A percentile compares a stretch with the other conserved stretches of the same genome.
These are phyloP conservation scores for Blastocystis sp. DNA, from an alignment of 352 stramenopile species.

Conservation along the genomic window DNA sequence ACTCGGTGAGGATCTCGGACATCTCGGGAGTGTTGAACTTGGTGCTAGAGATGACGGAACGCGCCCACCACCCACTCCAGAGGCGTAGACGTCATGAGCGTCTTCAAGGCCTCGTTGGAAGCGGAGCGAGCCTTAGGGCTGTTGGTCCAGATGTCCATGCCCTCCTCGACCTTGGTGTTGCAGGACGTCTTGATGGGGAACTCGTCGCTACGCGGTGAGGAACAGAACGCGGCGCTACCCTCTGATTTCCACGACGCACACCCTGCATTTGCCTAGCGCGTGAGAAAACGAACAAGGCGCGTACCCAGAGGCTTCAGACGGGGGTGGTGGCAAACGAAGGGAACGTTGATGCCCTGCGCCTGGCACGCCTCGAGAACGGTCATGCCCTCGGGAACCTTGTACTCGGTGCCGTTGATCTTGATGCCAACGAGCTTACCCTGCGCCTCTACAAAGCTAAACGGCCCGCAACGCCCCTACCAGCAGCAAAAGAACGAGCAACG, in stretches of 20 bases:
- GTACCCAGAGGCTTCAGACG: conserved; percentile 70
- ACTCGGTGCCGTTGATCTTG: conserved; percentile 74
- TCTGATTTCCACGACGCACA: conserved; percentile 72
- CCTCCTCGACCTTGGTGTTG: conserved; percentile 58
- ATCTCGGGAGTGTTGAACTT: conserved; percentile 70
- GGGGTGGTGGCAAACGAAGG: conserved; percentile 72
- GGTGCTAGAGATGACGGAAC: neutral
- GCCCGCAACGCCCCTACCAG: neutral
- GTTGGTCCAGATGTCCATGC: conserved; percentile 74
- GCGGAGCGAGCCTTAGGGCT: conserved; percentile 68
- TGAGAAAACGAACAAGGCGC: neutral
- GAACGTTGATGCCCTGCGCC: conserved; percentile 66
- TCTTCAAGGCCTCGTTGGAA: conserved; percentile 70
- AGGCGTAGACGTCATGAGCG: conserved; percentile 32
- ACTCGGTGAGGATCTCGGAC: conserved; percentile 61
- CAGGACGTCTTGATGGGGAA: conserved; percentile 72
- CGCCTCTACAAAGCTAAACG: neutral
- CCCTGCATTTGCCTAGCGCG: conserved; percentile 65
- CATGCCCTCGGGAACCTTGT: conserved; percentile 72
- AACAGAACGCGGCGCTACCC: neutral
- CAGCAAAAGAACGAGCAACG: conserved; percentile 43
- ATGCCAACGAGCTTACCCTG: conserved; percentile 49
- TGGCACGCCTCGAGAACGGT: conserved; percentile 72
- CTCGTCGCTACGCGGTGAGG: conserved; percentile 54
- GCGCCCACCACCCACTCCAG: neutral